These are phyloP conservation scores for Globisporangium heterothallicum DNA, from an alignment of 352 stramenopile species.

Conservation along the genomic window DNA sequence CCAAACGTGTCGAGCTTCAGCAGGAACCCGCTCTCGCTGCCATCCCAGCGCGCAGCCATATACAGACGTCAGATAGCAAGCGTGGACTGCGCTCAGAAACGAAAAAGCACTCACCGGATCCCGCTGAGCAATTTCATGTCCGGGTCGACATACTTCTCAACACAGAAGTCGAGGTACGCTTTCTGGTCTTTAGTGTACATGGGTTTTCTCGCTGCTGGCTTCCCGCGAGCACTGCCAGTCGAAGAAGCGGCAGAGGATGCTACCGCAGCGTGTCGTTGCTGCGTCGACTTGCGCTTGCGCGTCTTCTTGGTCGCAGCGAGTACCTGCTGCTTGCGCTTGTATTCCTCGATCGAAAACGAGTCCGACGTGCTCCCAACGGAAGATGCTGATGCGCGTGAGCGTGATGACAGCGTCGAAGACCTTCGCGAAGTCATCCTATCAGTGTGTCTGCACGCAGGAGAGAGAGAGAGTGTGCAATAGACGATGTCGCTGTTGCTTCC, in stretches of 20 bases:
- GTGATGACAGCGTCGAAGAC: neutral
- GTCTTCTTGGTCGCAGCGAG: slow-evolving; percentile 20
- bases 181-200: slow-evolving; percentile 38
- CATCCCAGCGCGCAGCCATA: neutral
- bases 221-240: neutral
- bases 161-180: slow-evolving; percentile 50
- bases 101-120: slow-evolving; percentile 15
- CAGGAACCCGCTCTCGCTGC: slow-evolving; percentile 24
- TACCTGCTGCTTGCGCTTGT: slow-evolving; percentile 53
- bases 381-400: too few species aligned
- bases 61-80: neutral
- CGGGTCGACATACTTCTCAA: slow-evolving; percentile 45
- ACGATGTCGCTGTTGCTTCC: too few species aligned
- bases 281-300: slow-evolving; percentile 5
- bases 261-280: neutral
- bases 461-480: too few species aligned
- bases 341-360: slow-evolving; percentile 52
- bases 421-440: neutral
- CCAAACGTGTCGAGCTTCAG: slow-evolving; percentile 53
- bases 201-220: slow-evolving; percentile 9
- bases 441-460: too few species aligned
- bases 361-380: neutral
- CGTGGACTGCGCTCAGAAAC: too few species aligned
- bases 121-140: slow-evolving; percentile 39
- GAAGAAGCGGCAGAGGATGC: neutral